Base-by-base conservation (phyloP, 495 filamentous ascomycete genomes). In the Aspergillus kassunensis region DNA sequence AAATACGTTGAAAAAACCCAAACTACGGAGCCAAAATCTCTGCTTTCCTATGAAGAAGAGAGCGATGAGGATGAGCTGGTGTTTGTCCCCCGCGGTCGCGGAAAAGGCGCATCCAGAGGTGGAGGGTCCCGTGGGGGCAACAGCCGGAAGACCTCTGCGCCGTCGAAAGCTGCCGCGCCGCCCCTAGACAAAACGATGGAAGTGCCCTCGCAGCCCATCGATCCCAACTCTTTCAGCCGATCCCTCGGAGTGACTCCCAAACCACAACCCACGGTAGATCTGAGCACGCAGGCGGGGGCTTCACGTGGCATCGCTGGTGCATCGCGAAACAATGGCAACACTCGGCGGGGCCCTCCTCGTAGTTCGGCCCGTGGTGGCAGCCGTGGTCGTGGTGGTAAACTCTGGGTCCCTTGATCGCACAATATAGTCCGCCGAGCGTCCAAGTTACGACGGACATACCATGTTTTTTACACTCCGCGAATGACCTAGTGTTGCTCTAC, bases 1-100 rank as follows among this genome's bases (percentile, higher is more conserved):
- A 71, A 73, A 48, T 67, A 83, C 53, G 71, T 71, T 11, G 74
- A 78, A 46, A 73, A 72, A 48, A 70, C 62, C 4, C 70, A 75
- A 60, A 54, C 54, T 15, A 49, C 65, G 25, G 71, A 76, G 51
- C 68, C 71, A 9, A 73, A 71, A 55, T 66, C 72, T 0, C 53
- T 76, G 10, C 61, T 75, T 21, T 66, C 69, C 13, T 73, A 76
- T 45, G 77, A 79, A 25, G 69, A 73, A 13, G 73, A 74, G 6
- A 80, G 77, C 43, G 81, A 84, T 20, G 82, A 83, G 46, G 81
- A 85, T 55, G 78, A 80, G 41, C 67, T 84, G 6, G 76, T 83
- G 23, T 77, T 80, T 56, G 75, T 77, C 33, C 77, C 77, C 13
- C 75, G 74, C 16, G 71, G 71, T 30, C 71, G 68, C 36, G 71